Evolutionary conservation across 176 grass and related monocot genomes (phyloP), one percentile per base, ranked within the genome.

Genomic region (Oryza nivara): DNA sequence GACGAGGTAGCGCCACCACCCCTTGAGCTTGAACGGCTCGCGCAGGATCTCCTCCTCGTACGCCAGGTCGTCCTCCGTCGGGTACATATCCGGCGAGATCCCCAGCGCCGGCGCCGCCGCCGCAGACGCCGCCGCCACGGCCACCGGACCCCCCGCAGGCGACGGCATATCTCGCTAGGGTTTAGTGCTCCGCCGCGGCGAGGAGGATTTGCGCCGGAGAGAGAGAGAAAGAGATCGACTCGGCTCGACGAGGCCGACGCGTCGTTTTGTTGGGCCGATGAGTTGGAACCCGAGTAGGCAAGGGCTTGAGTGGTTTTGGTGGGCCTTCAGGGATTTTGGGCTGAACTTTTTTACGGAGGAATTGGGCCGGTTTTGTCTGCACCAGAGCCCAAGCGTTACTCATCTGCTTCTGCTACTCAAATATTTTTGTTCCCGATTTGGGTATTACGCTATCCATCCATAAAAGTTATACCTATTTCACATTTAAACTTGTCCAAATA

Each of bases 41-140:
- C 91, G 88, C 28, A 96, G 84, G 51, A 96, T 89, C 89, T 96
- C 94, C 86, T 93, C 94, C 91, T 96, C 94, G 80, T 96, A 96
- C 1, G 86, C 73, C 3, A 96, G 80, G 80, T 96, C 90, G 8
- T 96, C 88, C 77, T 96, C 87, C 7, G 88, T 74, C 45, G 93
- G 93, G 86, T 93, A 93, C 12, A 96, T 80, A 1, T 91, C 93
- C 80, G 83, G 77, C 9, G 89, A 92, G 43, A 93, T 89, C 75
- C 84, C 88, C 20, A 84, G n/a, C 47, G 34, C 32, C n/a, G n/a
- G n/a, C 4, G 65, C 34, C 3, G 34, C 34, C 34, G 34, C 34
- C 25, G 25, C 25, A 26, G 25, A 26, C 34, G 34, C 82, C 65
- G 65, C 6, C n/a, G 64, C 63, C 23, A 67, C 68, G n/a, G 80